These are phyloP conservation scores for Buddleja alternifolia DNA, from an alignment of 257 asterid genomes.

Conservation along the genomic window DNA sequence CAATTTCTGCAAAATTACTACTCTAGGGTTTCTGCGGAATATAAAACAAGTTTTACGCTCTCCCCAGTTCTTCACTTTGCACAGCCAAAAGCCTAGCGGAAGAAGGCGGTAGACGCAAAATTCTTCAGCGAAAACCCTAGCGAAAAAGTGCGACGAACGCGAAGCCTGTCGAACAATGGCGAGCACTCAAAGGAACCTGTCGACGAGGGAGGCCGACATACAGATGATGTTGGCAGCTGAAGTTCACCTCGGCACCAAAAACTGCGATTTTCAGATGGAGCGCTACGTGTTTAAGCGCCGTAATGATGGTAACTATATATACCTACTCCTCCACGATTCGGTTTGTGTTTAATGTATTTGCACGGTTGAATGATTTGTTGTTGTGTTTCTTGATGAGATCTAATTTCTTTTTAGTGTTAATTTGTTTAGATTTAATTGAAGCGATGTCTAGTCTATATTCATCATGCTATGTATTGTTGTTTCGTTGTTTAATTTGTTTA, in stretches of 20 bases:
- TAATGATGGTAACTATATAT: conserved; percentile 32
- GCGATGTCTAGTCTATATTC: background rate
- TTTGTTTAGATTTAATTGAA: background rate
- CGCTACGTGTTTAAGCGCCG: conserved; percentile 45
- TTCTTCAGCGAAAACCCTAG: background rate
- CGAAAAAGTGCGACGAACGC: background rate
- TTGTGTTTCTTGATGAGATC: background rate
- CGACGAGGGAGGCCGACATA: conserved; percentile 40
- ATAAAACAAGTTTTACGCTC: background rate
- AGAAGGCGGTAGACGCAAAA: background rate
- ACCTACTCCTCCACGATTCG: no score
- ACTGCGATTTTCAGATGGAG: conserved; percentile 42
- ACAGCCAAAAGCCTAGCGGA: background rate
- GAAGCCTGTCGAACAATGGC: conserved; percentile 10
- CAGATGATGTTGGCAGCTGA: conserved; percentile 47
- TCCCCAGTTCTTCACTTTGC: background rate
- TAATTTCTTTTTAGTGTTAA: background rate
- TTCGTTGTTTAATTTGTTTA: background rate
- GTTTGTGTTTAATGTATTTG: background rate
- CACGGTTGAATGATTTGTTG: background rate
- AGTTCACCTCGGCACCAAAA: conserved; percentile 46
- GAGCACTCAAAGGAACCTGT: conserved; percentile 23
- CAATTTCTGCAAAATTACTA: background rate
- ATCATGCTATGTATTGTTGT: background rate
- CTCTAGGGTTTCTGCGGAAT: conserved; percentile 9